These are phyloP conservation scores for Podaxis sp. DNA, from an alignment of 768 basidiomycete genomes.

Conservation along the genomic window DNA sequence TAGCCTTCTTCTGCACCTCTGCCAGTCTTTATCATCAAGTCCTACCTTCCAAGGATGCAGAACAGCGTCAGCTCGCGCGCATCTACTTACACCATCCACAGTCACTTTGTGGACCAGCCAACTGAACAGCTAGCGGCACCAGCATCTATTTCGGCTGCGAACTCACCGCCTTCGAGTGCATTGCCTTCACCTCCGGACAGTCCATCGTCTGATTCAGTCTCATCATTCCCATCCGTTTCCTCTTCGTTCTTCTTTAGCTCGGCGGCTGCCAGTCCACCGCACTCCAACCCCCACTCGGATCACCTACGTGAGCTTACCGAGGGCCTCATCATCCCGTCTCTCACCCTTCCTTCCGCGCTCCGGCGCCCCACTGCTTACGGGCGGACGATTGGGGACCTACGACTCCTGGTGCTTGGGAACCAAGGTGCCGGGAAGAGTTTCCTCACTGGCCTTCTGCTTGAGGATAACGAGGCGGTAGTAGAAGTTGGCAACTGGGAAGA, in stretches of 20 bases:
- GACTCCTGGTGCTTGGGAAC: constrained; percentile 53
- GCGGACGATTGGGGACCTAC: constrained; percentile 63
- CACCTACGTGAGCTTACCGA: constrained; percentile 22
- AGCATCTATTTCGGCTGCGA: constrained; percentile 36
- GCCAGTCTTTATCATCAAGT: not conserved
- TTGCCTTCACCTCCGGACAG: constrained; percentile 63
- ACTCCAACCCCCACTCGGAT: constrained; percentile 39
- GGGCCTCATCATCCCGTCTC: constrained; percentile 67
- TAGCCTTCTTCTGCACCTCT: not conserved
- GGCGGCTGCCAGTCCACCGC: constrained; percentile 64
- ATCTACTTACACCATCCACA: constrained; percentile 34
- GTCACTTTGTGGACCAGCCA: constrained; percentile 18
- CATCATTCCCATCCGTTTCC: constrained; percentile 70
- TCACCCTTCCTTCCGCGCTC: constrained; percentile 62
- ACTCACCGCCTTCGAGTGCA: constrained; percentile 48
- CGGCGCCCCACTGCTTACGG: constrained; percentile 66
- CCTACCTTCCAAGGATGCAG: constrained; percentile 25
- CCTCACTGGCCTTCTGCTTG: constrained; percentile 49
- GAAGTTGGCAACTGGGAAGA: constrained; percentile 62
- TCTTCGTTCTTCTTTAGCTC: constrained; percentile 82
- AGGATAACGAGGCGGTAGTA: constrained; percentile 69
- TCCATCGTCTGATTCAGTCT: constrained; percentile 59
- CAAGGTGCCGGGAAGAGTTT: constrained; percentile 45
- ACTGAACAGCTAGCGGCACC: constrained; percentile 15
- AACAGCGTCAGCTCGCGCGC: constrained; percentile 37